phyloP scores from a whole-genome alignment of 805 yeast genomes.

The Teunomyces gatunensis region DNA sequence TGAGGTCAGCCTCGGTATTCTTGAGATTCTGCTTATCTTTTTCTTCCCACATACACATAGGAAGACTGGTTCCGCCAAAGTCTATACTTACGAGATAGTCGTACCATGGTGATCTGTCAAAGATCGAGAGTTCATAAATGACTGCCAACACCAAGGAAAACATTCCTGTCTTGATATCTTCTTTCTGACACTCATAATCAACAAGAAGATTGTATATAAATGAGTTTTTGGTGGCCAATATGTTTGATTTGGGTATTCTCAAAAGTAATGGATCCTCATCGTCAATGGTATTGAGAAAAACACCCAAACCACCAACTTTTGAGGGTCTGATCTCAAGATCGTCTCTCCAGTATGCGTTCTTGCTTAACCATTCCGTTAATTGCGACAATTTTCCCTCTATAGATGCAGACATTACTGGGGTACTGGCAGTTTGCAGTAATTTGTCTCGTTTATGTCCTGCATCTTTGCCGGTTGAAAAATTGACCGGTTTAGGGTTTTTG shows the following conservation, averaged over 20 bases:
- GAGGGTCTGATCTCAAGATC: slow-evolving; percentile 49
- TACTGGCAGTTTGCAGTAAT: not conserved
- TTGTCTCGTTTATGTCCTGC: not conserved
- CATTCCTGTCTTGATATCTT: slow-evolving; percentile 52
- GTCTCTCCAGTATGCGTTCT: slow-evolving; percentile 55
- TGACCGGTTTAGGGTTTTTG: not conserved
- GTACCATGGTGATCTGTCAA: slow-evolving; percentile 77
- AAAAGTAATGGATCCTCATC: slow-evolving; percentile 40
- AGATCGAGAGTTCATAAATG: slow-evolving; percentile 63
- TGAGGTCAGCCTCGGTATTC: slow-evolving; percentile 61
- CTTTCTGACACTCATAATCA: slow-evolving; percentile 42
- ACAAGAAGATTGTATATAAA: slow-evolving; percentile 62
- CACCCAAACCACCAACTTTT: slow-evolving; percentile 66
- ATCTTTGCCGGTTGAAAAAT: not conserved
- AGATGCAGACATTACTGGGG: slow-evolving; percentile 8
- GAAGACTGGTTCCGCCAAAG: slow-evolving; percentile 36
- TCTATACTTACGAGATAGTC: slow-evolving; percentile 58
- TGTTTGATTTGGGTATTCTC: slow-evolving; percentile 58
- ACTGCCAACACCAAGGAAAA: slow-evolving; percentile 65
- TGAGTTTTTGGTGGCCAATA: slow-evolving; percentile 59
- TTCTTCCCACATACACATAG: slow-evolving; percentile 67
- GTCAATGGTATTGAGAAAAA: slow-evolving; percentile 50
- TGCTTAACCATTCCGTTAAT: slow-evolving; percentile 52
- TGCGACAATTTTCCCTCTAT: not conserved
- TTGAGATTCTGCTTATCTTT: slow-evolving; percentile 44